A percentile compares a stretch with the other conserved stretches of the same genome.
phyloP scores from a whole-genome alignment of 2,329 filamentous ascomycete species.

The Sporothrix pseudoabietina region DNA sequence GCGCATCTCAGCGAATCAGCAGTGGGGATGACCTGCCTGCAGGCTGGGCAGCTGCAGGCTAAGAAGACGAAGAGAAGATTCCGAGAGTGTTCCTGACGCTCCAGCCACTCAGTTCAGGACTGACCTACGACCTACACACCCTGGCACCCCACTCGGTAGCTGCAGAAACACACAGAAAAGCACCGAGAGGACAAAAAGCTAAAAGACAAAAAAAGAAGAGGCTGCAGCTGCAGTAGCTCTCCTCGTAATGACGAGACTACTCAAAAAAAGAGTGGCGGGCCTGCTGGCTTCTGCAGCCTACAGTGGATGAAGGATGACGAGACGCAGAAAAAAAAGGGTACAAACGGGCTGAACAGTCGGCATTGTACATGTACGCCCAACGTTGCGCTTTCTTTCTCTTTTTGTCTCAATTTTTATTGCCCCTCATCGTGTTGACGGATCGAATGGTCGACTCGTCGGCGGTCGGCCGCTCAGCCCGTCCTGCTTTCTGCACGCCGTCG shows the following conservation, averaged over 20 bases:
- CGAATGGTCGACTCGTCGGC: background rate
- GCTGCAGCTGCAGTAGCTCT: conserved; percentile 15
- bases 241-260: background rate
- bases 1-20: conserved; percentile 10
- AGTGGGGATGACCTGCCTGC: background rate
- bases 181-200: background rate
- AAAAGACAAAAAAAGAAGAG: background rate
- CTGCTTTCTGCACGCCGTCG: background rate
- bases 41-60: background rate
- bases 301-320: background rate
- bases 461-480: conserved; percentile 12
- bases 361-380: background rate
- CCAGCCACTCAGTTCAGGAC: background rate
- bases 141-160: background rate
- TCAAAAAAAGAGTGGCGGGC: background rate
- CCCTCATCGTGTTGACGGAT: background rate
- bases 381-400: background rate
- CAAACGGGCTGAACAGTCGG: background rate
- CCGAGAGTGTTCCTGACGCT: background rate
- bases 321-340: background rate
- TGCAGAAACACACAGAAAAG: background rate
- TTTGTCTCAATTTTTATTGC: too few relatives aligned
- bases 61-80: background rate
- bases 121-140: too few relatives aligned
- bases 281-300: background rate